phyloP scores from a whole-genome alignment of 1,284 basidiomycete genomes.

The Boletellus deceptivus region DNA sequence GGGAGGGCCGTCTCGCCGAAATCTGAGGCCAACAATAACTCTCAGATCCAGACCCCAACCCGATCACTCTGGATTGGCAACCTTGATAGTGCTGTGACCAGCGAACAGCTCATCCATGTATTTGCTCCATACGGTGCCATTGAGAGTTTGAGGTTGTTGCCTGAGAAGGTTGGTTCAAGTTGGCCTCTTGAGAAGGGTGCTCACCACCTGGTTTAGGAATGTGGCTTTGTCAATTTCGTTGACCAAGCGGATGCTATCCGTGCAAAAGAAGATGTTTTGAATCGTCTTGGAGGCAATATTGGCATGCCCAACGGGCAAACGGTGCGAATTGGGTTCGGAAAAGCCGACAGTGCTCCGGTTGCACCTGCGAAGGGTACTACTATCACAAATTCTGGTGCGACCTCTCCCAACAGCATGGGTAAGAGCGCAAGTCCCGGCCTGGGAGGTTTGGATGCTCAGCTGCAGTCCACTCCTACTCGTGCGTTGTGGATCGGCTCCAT shows the following conservation, averaged over 20 bases:
- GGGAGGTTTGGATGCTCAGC: constrained; percentile 72
- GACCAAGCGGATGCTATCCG: constrained; percentile 92
- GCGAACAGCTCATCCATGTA: constrained; percentile 90
- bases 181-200: constrained; percentile 4
- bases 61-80: constrained; percentile 98
- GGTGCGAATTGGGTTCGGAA: constrained; percentile 96
- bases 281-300: constrained; percentile 90
- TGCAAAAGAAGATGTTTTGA: constrained; percentile 95
- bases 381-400: constrained; percentile 55
- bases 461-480: constrained; percentile 85
- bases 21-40: constrained; percentile 58
- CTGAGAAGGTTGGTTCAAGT: constrained; percentile 78
- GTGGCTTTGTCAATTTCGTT: constrained; percentile 98
- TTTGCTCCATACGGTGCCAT: constrained; percentile 97
- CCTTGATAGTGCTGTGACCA: constrained; percentile 88
- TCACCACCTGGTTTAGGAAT: constrained; percentile 60
- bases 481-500: constrained; percentile 97
- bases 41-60: constrained; percentile 87
- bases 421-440: constrained; percentile 54
- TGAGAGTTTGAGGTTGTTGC: constrained; percentile 89
- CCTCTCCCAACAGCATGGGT: constrained; percentile 55
- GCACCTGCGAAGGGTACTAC: constrained; percentile 78
- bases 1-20: constrained; percentile 78
- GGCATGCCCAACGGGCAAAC: constrained; percentile 91
- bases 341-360: constrained; percentile 90